Conservation (phyloP, 371 early-diverging fungal genomes). For the Mortierella sp. region DNA sequence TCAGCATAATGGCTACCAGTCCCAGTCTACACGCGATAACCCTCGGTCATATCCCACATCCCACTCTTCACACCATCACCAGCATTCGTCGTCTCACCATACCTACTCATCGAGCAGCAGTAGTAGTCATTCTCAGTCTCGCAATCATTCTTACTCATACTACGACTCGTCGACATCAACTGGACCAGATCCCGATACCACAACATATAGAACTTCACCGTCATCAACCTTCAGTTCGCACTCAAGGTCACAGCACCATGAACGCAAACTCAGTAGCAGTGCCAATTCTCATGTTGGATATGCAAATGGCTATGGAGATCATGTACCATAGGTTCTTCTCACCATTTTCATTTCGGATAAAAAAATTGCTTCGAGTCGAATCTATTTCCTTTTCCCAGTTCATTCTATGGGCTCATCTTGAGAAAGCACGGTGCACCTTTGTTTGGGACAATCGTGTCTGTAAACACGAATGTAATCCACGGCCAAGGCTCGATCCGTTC, state of each 20-base stretch:
- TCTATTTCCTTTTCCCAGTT: too few relatives aligned
- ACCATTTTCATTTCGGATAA: too few relatives aligned
- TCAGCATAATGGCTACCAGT: conserved; percentile 6
- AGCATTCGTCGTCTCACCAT: conserved; percentile 5
- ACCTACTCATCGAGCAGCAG: conserved; percentile 1
- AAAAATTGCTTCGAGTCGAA: too few relatives aligned
- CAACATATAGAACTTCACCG: conserved; percentile 5
- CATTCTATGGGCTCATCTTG: too few relatives aligned
- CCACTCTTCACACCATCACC: conserved; percentile 2
- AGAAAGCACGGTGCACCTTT: too few relatives aligned
- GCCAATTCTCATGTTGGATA: conserved; percentile 6
- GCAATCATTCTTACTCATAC: conserved; percentile 10
- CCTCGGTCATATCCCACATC: not conserved
- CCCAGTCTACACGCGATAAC: not conserved
- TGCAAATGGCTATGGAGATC: conserved; percentile 6
- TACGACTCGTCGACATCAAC: conserved; percentile 13
- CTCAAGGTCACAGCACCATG: conserved; percentile 23
- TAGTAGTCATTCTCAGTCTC: conserved; percentile 9
- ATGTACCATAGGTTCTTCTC: conserved; percentile 5
- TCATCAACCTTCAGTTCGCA: conserved; percentile 6
- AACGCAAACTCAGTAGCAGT: conserved; percentile 13
- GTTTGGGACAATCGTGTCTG: conserved; percentile 23
- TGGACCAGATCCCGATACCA: not conserved
- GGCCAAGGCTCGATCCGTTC: conserved; percentile 61
- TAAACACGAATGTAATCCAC: conserved; percentile 64